Conservation (phyloP, 345 rosid species). For the Leavenworthia alabamica region DNA sequence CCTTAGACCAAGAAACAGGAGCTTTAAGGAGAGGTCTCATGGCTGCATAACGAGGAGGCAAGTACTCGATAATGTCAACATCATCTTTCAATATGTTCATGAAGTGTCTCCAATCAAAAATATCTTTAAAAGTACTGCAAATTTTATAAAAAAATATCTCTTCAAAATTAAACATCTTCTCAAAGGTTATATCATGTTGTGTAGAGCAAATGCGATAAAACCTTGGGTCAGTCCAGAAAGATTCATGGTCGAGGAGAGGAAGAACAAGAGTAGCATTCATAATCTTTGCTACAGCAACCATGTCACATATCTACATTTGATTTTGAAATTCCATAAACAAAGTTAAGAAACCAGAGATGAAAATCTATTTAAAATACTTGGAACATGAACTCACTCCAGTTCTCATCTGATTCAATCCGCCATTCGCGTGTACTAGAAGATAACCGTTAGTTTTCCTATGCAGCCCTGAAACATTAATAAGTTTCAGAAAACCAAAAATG, state of each 20-base stretch:
- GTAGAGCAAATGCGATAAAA: neutral
- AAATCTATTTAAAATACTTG: neutral
- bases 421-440: constrained; percentile 88
- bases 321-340: constrained; percentile 7
- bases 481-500: neutral
- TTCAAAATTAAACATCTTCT: neutral
- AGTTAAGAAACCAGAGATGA: neutral
- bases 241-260: constrained; percentile 90
- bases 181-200: neutral
- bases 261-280: constrained; percentile 98
- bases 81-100: constrained; percentile 66
- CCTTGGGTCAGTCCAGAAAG: constrained; percentile 99
- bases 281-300: constrained; percentile 92
- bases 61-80: constrained; percentile 69
- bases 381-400: constrained; percentile 63
- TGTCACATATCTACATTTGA: constrained; percentile 78
- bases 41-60: constrained; percentile 47
- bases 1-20: constrained; percentile 99
- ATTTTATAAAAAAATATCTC: neutral
- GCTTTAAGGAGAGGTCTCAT: constrained; percentile 69
- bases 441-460: constrained; percentile 62
- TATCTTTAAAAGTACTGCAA: constrained; percentile 86
- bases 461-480: constrained; percentile 24
- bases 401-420: constrained; percentile 99
- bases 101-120: constrained; percentile 94